Evolutionary conservation across 257 asterid species (phyloP), one percentile per base, ranked within the genome.

Genomic region (Echium plantagineum): DNA sequence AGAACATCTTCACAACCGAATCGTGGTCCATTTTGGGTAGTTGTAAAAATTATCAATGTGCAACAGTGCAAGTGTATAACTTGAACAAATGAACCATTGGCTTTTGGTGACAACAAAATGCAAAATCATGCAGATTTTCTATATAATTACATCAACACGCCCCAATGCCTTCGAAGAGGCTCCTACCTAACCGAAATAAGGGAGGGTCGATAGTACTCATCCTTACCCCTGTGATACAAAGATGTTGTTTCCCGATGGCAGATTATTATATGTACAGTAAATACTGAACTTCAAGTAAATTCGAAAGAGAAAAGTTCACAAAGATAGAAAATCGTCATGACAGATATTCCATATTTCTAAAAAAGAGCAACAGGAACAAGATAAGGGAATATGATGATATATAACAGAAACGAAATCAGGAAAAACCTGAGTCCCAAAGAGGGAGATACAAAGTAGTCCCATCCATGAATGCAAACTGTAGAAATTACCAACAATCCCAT

Each of bases 391-490:
- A 54, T 1, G 54, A 57, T 17, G 4, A 47, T 59, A 61, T 35
- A 1, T 35, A 9, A 35, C 9, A 35, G 46, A 21, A 10, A 19
- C 6, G 30, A 71, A 60, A 52, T 15, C 48, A 32, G 46, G 69
- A 30, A 48, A 63, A 61, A 90, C 96, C 96, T 86, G 96, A 78
- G 94, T 85, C 20, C 86, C 96, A 74, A 86, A 90, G 67, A 90
- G 66, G 71, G 70, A 61, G 60, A 87, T 51, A 65, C 96, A 90
- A 55, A 71, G 63, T 46, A 90, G 46, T 22, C 94, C 96, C 96
- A 90, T 79, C 96, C 97, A 90, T n/a, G 97, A 90, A 68, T 90
- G 94, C 82, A 90, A 66, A 66, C 94, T 90, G 72, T 70, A 87
- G 71, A 87, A 90, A 70, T 90, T 86, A 67, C 90, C 94, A 52